Base-by-base conservation (phyloP, 23 red algal species). In the Chondrus crispus region DNA sequence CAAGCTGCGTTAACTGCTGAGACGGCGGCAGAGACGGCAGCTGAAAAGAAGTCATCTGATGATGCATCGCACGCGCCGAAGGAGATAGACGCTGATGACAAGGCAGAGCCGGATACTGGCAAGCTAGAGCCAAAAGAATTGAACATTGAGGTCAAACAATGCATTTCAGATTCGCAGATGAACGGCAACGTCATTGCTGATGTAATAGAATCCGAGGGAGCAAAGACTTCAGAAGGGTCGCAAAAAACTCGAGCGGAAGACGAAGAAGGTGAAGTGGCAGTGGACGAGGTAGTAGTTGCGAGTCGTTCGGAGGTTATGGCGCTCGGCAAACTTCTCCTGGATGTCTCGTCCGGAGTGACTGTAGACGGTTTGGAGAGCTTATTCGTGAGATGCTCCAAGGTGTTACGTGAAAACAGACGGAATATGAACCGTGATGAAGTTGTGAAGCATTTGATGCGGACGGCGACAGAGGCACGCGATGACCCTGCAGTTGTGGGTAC, bases 341-440 rank as follows among this genome's bases (percentile, higher is more conserved):
- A 75, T 28, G 71, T 90, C 30, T 90, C 87, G 44, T 68, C 87
- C 11, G 87, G 87, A 30, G 73, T 90, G 70, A 90, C 87, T 3
- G 87, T 90, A 37, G 87, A 90, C 30, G 87, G 72, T 62, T 78
- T 90, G 69, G 87, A 90, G 80, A 73, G 69, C 39, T 32, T 90
- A 46, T 90, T 68, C 19, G 72, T 90, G 37, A 64, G 72, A 53
- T 90, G 87, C 57, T 69, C 69, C 12, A 90, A 90, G 60, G 48
- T 90, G 41, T 51, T 90, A 32, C 53, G 53, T 29, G 69, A 78
- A 63, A 51, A 57, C 53, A 33, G 87, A 78, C 57, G 53, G 40
- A 90, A 62, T 29, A 90, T 90, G 87, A 73, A 90, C 62, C 69
- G 87, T 11, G 72, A 80, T 57, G 69, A 42, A 22, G 87, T 81